Conservation (phyloP, 768 basidiomycete species). For the Trametes gibbosa region DNA sequence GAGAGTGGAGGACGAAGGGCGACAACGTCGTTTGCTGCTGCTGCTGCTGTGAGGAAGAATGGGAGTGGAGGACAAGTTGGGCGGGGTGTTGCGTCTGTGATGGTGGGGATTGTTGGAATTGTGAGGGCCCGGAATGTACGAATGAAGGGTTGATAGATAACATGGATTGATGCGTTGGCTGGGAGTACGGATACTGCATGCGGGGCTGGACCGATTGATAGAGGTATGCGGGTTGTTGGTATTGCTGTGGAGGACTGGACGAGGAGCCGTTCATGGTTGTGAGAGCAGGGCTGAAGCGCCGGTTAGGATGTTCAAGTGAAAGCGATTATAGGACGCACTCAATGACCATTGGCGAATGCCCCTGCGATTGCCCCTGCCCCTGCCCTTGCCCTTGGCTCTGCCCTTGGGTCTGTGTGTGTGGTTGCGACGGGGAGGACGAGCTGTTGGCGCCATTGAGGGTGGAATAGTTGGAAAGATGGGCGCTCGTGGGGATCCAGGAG, state of each 20-base stretch:
- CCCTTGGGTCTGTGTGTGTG: slow-evolving; percentile 19
- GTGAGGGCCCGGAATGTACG: slow-evolving; percentile 26
- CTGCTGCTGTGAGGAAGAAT: slow-evolving; percentile 23
- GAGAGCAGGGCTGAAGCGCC: slow-evolving; percentile 50
- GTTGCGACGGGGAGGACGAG: slow-evolving; percentile 30
- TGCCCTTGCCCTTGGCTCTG: slow-evolving; percentile 2
- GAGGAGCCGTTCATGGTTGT: slow-evolving; percentile 52
- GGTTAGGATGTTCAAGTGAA: not conserved
- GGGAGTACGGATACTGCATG: slow-evolving; percentile 38
- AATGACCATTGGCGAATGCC: slow-evolving; percentile 52
- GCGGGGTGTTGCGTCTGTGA: not conserved
- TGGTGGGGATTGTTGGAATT: slow-evolving; percentile 20
- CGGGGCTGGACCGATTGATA: slow-evolving; percentile 36
- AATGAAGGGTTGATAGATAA: slow-evolving; percentile 40
- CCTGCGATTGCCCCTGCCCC: slow-evolving; percentile 27
- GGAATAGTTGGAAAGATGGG: slow-evolving; percentile 62
- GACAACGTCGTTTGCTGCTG: slow-evolving; percentile 61
- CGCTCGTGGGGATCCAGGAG: slow-evolving; percentile 20
- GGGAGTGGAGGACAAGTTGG: slow-evolving; percentile 5
- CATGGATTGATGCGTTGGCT: slow-evolving; percentile 36
- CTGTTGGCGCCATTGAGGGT: slow-evolving; percentile 74
- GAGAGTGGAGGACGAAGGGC: slow-evolving; percentile 65
- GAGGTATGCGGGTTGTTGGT: slow-evolving; percentile 40
- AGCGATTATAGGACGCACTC: slow-evolving; percentile 50
- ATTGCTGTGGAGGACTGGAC: slow-evolving; percentile 43